Conservation (phyloP, 164 flowering plant species). For the Magnolia kwangsiensis region DNA sequence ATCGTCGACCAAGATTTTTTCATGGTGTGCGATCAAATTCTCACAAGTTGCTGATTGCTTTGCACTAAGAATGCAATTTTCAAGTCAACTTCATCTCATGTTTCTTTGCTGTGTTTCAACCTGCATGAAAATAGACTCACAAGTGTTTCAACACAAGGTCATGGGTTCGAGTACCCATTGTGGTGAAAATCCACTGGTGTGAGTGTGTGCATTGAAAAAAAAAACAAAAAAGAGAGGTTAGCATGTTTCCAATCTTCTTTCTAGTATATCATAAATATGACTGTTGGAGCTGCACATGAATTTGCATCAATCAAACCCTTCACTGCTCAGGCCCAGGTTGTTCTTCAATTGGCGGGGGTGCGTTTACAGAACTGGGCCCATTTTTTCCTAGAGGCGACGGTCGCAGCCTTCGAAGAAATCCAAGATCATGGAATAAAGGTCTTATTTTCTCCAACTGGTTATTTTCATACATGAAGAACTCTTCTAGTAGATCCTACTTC, state of each 20-base stretch:
- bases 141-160: too few relatives aligned
- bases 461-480: too few relatives aligned
- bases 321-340: conserved; percentile 85
- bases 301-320: background rate
- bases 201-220: too few relatives aligned
- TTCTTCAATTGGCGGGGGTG: conserved; percentile 95
- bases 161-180: too few relatives aligned
- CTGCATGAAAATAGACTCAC: background rate
- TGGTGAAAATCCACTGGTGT: too few relatives aligned
- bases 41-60: too few relatives aligned
- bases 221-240: background rate
- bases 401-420: conserved; percentile 64
- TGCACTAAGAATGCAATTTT: too few relatives aligned
- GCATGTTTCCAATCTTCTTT: background rate
- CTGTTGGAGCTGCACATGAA: background rate
- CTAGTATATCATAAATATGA: background rate
- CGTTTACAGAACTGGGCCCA: conserved; percentile 96
- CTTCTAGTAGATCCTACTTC: too few relatives aligned
- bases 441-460: background rate
- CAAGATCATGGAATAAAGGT: conserved; percentile 94
- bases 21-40: too few relatives aligned
- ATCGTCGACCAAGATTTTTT: background rate
- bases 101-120: background rate
- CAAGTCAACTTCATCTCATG: background rate
- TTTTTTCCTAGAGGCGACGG: conserved; percentile 92